These are phyloP conservation scores for Aspergillus proliferans DNA, from an alignment of 2,329 filamentous ascomycete species.

Conservation along the genomic window DNA sequence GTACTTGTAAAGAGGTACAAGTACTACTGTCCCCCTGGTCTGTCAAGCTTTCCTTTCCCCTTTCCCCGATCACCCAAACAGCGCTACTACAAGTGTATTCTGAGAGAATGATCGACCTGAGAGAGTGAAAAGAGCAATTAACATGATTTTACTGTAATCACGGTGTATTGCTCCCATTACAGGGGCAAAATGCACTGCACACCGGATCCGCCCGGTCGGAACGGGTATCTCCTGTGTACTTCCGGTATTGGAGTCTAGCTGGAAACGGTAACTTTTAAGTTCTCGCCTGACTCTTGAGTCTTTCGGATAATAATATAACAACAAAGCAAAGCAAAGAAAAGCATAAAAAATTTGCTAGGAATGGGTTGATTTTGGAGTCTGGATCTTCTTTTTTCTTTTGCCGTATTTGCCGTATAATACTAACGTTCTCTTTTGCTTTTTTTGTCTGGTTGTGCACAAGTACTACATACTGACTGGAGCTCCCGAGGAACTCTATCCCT, in stretches of 20 bases:
- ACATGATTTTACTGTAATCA: background rate
- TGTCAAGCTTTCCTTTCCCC: background rate
- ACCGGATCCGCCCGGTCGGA: background rate
- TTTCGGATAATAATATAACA: background rate
- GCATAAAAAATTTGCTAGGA: background rate
- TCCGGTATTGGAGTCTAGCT: background rate
- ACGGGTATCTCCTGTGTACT: background rate
- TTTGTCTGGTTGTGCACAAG: background rate
- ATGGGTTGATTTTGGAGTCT: background rate
- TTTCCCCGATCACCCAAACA: background rate
- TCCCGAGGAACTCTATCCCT: background rate
- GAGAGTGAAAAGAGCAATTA: background rate
- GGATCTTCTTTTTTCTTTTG: background rate
- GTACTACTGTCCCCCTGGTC: background rate
- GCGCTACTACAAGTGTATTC: background rate
- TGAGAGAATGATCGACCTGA: background rate
- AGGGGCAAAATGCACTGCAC: too few species aligned
- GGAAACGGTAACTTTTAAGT: background rate
- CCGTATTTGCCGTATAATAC: background rate
- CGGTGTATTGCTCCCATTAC: too few species aligned
- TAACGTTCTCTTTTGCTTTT: background rate
- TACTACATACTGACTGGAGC: background rate
- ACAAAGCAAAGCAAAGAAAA: background rate
- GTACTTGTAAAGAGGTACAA: background rate
- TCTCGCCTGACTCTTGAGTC: background rate